Percentiles rank a stretch among this genome's conserved stretches.
Evolutionary conservation across 78 protist species (phyloP).

Genomic region (Bodo saltans): DNA sequence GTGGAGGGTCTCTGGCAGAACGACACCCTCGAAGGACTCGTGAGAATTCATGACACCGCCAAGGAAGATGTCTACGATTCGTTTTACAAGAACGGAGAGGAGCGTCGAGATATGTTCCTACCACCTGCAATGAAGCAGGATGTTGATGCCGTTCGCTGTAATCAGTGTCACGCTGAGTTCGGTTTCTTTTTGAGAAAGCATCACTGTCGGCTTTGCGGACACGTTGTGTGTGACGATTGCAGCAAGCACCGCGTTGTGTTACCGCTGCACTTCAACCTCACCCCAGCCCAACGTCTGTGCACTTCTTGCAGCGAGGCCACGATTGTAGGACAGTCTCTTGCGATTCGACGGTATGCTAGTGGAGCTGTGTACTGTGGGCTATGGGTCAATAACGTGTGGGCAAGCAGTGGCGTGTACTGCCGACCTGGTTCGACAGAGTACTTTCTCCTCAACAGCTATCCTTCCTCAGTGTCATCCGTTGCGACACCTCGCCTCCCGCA

Average conservation of each 20-base stretch:
- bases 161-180: not conserved
- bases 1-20: too few relatives aligned
- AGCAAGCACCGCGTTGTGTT: not conserved
- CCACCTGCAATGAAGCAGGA: not conserved
- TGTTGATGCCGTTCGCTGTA: not conserved
- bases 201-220: slow-evolving; percentile 26
- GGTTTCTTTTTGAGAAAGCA: slow-evolving; percentile 1
- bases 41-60: too few relatives aligned
- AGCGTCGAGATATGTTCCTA: not conserved
- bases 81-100: not conserved
- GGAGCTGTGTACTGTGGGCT: too few relatives aligned
- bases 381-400: too few relatives aligned
- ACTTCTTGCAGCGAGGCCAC: not conserved
- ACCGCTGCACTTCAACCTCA: not conserved
- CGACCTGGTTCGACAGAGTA: too few relatives aligned
- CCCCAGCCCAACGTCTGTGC: not conserved
- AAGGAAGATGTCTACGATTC: too few relatives aligned
- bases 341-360: not conserved
- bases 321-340: not conserved
- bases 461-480: too few relatives aligned
- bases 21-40: too few relatives aligned
- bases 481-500: too few relatives aligned
- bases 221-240: slow-evolving; percentile 17
- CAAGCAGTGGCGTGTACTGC: too few relatives aligned
- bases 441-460: too few relatives aligned